Evolutionary conservation across 495 filamentous ascomycete genomes (phyloP).

Genomic region (Penicillium cataractarum): DNA sequence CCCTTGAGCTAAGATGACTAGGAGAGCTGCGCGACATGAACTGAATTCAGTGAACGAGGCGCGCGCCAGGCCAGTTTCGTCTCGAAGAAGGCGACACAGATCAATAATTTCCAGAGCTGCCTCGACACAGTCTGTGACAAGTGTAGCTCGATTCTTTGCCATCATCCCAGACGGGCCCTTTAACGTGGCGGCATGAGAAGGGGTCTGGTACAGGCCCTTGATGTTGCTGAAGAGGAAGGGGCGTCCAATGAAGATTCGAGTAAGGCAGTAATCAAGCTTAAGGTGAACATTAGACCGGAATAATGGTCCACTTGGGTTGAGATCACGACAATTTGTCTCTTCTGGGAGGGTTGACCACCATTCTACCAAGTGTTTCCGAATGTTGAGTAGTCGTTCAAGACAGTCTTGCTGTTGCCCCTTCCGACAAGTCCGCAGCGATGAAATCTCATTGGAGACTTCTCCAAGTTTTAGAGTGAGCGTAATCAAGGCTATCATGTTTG

Average conservation of each 20-base stretch:
- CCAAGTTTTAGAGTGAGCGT: conserved; percentile 51
- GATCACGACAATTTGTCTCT: conserved; percentile 45
- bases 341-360: conserved; percentile 56
- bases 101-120: conserved; percentile 55
- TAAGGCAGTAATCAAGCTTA: conserved; percentile 53
- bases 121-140: conserved; percentile 53
- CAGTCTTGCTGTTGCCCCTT: conserved; percentile 49
- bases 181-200: conserved; percentile 25
- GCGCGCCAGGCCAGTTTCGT: conserved; percentile 52
- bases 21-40: conserved; percentile 52
- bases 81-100: conserved; percentile 49
- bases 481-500: conserved; percentile 52
- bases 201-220: conserved; percentile 33
- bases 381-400: conserved; percentile 45
- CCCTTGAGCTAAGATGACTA: conserved; percentile 53
- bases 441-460: conserved; percentile 48
- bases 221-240: conserved; percentile 54
- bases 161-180: conserved; percentile 41
- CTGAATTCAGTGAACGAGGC: conserved; percentile 58
- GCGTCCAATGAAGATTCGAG: conserved; percentile 52
- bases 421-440: conserved; percentile 41
- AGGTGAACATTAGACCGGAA: conserved; percentile 55
- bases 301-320: conserved; percentile 42
- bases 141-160: conserved; percentile 44
- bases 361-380: conserved; percentile 47